phyloP scores from a whole-genome alignment of 129 eudicot genomes.

The Sambucus nigra region DNA sequence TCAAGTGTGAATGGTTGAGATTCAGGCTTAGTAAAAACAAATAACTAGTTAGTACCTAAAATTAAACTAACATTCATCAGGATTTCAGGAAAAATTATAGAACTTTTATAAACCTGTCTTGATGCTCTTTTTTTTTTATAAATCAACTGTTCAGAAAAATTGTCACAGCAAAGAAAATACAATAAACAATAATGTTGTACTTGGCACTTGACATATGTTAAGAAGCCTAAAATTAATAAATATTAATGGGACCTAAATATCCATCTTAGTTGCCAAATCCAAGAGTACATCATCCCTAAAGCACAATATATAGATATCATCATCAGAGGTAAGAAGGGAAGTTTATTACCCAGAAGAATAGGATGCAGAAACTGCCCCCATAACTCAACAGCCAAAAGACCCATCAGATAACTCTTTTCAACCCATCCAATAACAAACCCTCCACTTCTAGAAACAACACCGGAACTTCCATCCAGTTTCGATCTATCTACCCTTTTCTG shows the following conservation, averaged over 20 bases:
- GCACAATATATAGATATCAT: slow-evolving; percentile 69
- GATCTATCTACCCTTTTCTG: slow-evolving; percentile 11
- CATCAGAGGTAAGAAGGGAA: slow-evolving; percentile 86
- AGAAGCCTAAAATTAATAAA: not conserved
- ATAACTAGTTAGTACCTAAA: too few species aligned
- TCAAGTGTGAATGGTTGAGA: too few species aligned
- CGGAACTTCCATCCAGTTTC: not conserved
- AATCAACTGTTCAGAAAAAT: not conserved
- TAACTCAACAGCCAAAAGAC: slow-evolving; percentile 64
- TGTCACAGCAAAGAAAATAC: slow-evolving; percentile 3
- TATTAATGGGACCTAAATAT: slow-evolving; percentile 32
- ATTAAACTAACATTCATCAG: too few species aligned
- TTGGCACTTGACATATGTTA: not conserved
- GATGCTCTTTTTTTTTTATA: too few species aligned
- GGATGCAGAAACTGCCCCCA: slow-evolving; percentile 86
- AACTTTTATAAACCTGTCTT: too few species aligned
- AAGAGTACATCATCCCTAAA: slow-evolving; percentile 81
- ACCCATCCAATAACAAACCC: slow-evolving; percentile 43
- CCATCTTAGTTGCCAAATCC: slow-evolving; percentile 79
- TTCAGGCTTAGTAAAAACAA: too few species aligned
- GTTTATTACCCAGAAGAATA: slow-evolving; percentile 39
- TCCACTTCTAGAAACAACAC: slow-evolving; percentile 8
- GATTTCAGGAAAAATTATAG: too few species aligned
- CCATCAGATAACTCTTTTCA: slow-evolving; percentile 52
- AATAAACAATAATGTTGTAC: not conserved